These are phyloP conservation scores for Lactuca sativa DNA, from an alignment of 129 eudicot genomes.

Conservation along the genomic window DNA sequence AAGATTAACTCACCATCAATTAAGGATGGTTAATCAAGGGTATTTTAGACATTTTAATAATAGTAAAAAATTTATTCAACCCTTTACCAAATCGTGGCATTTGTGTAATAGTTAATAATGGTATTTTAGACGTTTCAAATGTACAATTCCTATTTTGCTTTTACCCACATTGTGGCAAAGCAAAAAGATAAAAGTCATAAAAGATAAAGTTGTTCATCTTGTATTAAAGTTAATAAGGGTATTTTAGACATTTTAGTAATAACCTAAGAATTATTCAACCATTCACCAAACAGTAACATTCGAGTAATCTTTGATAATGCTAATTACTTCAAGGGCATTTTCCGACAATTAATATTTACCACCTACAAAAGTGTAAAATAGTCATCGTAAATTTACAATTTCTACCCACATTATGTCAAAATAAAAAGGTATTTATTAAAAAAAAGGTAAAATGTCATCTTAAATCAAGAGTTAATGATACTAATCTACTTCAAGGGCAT, in stretches of 20 bases:
- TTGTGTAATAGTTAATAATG: conserved; percentile 12
- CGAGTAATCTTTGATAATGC: background rate
- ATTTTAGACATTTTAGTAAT: too few species aligned
- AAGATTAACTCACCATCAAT: background rate
- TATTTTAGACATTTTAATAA: conserved; percentile 11
- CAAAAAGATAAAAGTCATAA: too few species aligned
- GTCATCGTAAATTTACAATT: background rate
- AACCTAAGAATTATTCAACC: too few species aligned
- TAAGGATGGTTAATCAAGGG: background rate
- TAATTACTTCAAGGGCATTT: conserved; percentile 5
- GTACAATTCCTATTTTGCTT: background rate
- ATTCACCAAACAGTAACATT: too few species aligned
- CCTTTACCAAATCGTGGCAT: conserved; percentile 10
- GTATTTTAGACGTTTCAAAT: conserved; percentile 1
- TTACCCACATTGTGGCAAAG: too few species aligned
- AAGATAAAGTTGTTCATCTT: too few species aligned
- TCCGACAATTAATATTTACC: background rate
- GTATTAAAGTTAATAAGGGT: too few species aligned
- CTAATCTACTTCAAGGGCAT: background rate
- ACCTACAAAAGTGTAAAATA: background rate
- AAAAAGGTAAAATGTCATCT: too few species aligned
- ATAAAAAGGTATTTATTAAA: conserved; percentile 15
- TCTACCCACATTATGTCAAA: conserved; percentile 3
- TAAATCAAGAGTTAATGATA: too few species aligned
- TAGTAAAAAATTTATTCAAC: background rate